Conservation (phyloP, 495 filamentous ascomycete genomes). For the Polyplosphaeria fusca region DNA sequence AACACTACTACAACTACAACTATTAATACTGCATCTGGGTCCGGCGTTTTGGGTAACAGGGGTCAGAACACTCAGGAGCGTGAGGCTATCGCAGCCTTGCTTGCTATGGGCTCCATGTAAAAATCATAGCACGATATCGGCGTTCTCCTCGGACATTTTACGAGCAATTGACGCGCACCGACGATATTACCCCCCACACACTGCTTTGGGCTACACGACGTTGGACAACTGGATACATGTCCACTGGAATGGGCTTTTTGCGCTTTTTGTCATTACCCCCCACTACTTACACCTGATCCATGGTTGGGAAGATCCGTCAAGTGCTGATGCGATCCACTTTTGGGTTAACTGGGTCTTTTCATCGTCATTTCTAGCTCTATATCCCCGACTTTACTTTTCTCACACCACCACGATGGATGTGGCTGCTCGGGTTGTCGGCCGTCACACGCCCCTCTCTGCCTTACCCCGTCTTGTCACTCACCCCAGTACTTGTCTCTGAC, state of each 20-base stretch:
- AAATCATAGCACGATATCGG: slow-evolving; percentile 15
- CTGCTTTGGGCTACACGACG: not conserved
- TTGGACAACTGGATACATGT: not conserved
- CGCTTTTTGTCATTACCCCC: slow-evolving; percentile 4
- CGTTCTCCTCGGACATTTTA: slow-evolving; percentile 19
- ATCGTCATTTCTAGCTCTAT: slow-evolving; percentile 6
- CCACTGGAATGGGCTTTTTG: not conserved
- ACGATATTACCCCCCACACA: slow-evolving; percentile 5
- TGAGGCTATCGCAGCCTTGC: slow-evolving; percentile 78
- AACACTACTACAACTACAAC: slow-evolving; percentile 7
- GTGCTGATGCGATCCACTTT: slow-evolving; percentile 31
- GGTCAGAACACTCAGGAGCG: slow-evolving; percentile 57
- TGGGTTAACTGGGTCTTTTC: slow-evolving; percentile 30
- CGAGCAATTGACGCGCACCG: not conserved
- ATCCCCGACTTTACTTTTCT: not conserved
- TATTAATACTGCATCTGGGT: not conserved
- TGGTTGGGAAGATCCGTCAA: slow-evolving; percentile 31
- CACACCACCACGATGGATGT: not conserved
- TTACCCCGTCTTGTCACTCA: not conserved
- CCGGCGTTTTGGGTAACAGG: slow-evolving; percentile 32
- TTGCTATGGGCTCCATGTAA: slow-evolving; percentile 83
- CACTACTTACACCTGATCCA: slow-evolving; percentile 4
- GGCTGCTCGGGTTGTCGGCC: not conserved
- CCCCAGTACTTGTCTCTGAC: slow-evolving; percentile 11
- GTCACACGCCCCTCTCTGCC: not conserved